Evolutionary conservation across 2,329 filamentous ascomycete genomes (phyloP), one percentile per base, ranked within the genome.

Genomic region (Cylindrodendrum hubeiense): DNA sequence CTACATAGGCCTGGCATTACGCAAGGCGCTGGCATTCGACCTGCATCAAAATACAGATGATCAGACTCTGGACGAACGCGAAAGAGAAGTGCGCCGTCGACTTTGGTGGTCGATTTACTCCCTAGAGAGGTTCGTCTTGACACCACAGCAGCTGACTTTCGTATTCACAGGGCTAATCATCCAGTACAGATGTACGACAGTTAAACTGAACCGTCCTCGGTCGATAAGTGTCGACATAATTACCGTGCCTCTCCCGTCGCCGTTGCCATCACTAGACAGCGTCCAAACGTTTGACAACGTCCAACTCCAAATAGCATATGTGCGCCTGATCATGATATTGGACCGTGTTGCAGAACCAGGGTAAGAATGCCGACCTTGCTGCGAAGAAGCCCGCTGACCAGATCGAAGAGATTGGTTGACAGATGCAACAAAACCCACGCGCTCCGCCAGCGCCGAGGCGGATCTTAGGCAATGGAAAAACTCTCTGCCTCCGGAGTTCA

Each of bases 51-150:
- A 68, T 17, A 63, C 68, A 1, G 74, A 76, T n/a, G 75, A 76
- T 9, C 59, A 65, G 1, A 60, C 26, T 7, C 1, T 76, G 1
- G 65, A 69, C 19, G 67, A 69, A 10, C 60, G 67, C 3, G 75
- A 77, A 28, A 63, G 56, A 50, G 74, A 77, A 33, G 59, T 68
- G 8, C 67, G 72, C 0, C 58, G 65, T 0, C 58, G 76, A 21
- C 43, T 77, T 3, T 77, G 75, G 74, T 77, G 76, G 76, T 71
- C 75, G 1, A 68, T 77, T 5, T 77, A 73, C 44, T 77, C 77
- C 2, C 37, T 77, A 0, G 75, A 77, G 47, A 61, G 75, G 75
- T 75, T 26, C 3, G 67, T 53, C 43, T 19, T 10, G 4, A 15
- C 13, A 8, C 7, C 3, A 13, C 1, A 17, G 7, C 12, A 15